Evolutionary conservation across 495 filamentous ascomycete genomes (phyloP).

Genomic region (Xylaria longipes): DNA sequence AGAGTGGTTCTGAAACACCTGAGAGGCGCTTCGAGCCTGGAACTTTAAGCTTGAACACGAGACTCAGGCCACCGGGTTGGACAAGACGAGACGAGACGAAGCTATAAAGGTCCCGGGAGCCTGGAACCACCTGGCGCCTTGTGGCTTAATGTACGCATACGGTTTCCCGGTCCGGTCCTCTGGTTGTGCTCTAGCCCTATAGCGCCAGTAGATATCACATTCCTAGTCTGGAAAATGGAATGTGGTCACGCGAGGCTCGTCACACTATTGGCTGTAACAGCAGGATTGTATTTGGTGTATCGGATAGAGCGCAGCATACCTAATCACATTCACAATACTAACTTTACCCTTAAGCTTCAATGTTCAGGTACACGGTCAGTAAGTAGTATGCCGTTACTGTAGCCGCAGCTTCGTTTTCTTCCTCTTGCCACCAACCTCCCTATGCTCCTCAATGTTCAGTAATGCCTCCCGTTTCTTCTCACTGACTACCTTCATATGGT

Average conservation of each 20-base stretch:
- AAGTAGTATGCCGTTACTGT: background rate
- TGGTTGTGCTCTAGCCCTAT: constrained; percentile 1
- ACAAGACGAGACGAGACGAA: too few relatives aligned
- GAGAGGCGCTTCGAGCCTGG: background rate
- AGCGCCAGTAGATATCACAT: background rate
- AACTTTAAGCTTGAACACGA: background rate
- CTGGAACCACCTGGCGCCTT: constrained; percentile 1
- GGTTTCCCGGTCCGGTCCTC: too few relatives aligned
- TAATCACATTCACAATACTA: background rate
- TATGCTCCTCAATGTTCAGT: constrained; percentile 88
- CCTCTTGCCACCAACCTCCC: constrained; percentile 81
- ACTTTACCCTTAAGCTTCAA: background rate
- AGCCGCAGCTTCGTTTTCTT: constrained; percentile 60
- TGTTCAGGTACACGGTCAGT: background rate
- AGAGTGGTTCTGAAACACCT: background rate
- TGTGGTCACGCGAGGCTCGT: background rate
- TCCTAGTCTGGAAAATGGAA: background rate
- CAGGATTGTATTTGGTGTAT: background rate
- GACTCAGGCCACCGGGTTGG: background rate
- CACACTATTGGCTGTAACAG: background rate
- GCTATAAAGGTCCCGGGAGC: background rate
- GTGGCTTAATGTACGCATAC: background rate
- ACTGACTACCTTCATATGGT: constrained; percentile 83
- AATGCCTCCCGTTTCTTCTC: constrained; percentile 90
- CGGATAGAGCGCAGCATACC: background rate